Base-by-base conservation (phyloP, 1,284 basidiomycete species). In the Coniophora puteana region DNA sequence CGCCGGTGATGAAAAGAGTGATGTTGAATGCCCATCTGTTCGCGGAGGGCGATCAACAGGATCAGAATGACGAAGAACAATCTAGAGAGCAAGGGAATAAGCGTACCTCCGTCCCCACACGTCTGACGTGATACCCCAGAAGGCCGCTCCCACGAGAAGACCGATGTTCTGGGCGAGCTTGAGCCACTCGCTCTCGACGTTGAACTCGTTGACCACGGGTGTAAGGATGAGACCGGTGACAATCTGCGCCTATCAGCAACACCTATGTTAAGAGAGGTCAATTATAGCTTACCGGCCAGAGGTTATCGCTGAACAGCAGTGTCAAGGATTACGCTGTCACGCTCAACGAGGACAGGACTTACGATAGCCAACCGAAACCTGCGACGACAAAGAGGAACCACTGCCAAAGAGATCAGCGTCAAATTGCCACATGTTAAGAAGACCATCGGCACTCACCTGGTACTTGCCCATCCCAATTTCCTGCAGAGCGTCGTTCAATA, bases 391-490 rank as follows among this genome's bases (percentile, higher is more conserved):
- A 79, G 26, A 82, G 57, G 44, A 58, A 63, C 68, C 72, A 73
- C 72, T 75, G 35, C 18, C 8, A 36, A 28, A 34, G n/a, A n/a
- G n/a, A 0, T 13, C 10, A 16, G 22, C 12, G 29, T 52, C 16
- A 43, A 31, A n/a, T 18, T 10, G 34, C 12, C 18, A 14, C 23
- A 26, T 17, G 11, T 13, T 24, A 8, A 1, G 14, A 14, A 31
- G 4, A 14, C 14, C 8, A 40, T 4, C 3, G 21, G 7, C 41
- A 29, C 65, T 41, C 45, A 76, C 76, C 65, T 85, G 83, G 53
- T 85, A 86, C 41, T 66, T 74, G 4, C 84, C 84, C 76, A 85
- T 84, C 4, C 83, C 83, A 32, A 86, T 79, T 39, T 82, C 76
- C 54, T 82, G 78, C 10, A 88, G 65, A 1, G 81, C 83, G 40